Base-by-base conservation (phyloP, 169 alveolate species). In the Cryptosporidium baileyi region DNA sequence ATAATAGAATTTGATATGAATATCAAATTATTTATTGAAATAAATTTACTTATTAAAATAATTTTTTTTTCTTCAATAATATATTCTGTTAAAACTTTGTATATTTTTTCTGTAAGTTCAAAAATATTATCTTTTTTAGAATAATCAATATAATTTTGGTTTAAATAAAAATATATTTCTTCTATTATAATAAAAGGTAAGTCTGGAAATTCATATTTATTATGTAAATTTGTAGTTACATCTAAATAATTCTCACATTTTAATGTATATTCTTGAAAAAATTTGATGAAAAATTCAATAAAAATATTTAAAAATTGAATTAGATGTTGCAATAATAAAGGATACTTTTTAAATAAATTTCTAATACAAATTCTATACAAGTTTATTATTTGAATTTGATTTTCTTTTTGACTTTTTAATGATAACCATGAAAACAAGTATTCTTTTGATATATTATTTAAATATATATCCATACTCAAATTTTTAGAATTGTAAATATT, bases 341-440 rank as follows among this genome's bases (percentile, higher is more conserved):
- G 85, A 57, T 74, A 74, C 24, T 74, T 74, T 54, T 51, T 74
- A 17, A 74, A 34, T 36, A 74, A 13, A 36, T 28, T 74, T 19
- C 67, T n/a, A 24, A 74, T 74, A n/a, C 49, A 74, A 0, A 74
- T 54, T 34, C 67, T 74, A 30, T 74, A 54, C 22, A 74, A 57
- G 36, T 38, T 74, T 24, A 74, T 36, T 3, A 36, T 57, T 15
- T 57, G 65, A 32, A 74, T 9, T 54, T 74, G 85, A 41, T 74
- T 74, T 40, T 74, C 85, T 28, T 54, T 74, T n/a, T 74, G 63
- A 30, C 65, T 54, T 36, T 24, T 54, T 41, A 74, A 57, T 11
- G 85, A 74, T 13, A 36, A 19, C 85, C 85, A 74, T 22, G 85
- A 51, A 74, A 74, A 74, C 24, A 54, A 41, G 24, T 54, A 74